A percentile compares a stretch with the other conserved stretches of the same genome.
These are phyloP conservation scores for Leccinum incarnatum DNA, from an alignment of 768 basidiomycete species.

Conservation along the genomic window DNA sequence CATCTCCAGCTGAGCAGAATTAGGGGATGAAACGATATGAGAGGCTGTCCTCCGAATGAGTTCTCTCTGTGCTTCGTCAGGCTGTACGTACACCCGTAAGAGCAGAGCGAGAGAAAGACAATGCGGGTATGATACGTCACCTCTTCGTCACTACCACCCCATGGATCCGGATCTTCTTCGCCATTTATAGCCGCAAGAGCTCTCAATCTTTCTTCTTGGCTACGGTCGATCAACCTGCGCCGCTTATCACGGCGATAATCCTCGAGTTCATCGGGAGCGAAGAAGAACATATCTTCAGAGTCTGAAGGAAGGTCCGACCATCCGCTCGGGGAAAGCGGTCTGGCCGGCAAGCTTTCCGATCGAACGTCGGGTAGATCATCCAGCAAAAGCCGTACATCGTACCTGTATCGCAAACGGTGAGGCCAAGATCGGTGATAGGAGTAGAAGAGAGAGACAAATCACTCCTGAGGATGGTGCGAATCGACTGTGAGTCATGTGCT, in stretches of 20 bases:
- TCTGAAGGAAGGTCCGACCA: slow-evolving; percentile 89
- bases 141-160: slow-evolving; percentile 75
- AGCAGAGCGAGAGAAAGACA: neutral
- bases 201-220: slow-evolving; percentile 63
- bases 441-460: slow-evolving; percentile 19
- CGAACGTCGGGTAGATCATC: slow-evolving; percentile 40
- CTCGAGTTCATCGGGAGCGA: slow-evolving; percentile 62
- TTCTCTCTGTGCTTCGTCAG: slow-evolving; percentile 53
- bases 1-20: slow-evolving; percentile 81
- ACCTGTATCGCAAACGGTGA: slow-evolving; percentile 46
- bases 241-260: slow-evolving; percentile 70
- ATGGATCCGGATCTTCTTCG: slow-evolving; percentile 43
- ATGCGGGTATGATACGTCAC: slow-evolving; percentile 29
- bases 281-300: slow-evolving; percentile 80
- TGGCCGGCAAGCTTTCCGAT: neutral
- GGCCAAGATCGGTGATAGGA: slow-evolving; percentile 11
- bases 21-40: slow-evolving; percentile 68
- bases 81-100: slow-evolving; percentile 38
- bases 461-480: neutral
- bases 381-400: slow-evolving; percentile 76
- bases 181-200: slow-evolving; percentile 49
- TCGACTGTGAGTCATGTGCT: slow-evolving; percentile 4
- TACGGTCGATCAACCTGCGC: slow-evolving; percentile 53
- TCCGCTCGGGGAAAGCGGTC: slow-evolving; percentile 50
- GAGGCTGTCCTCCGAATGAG: slow-evolving; percentile 75